These are phyloP conservation scores for Paramecium octaurelia DNA, from an alignment of 73 alveolate species.

Conservation along the genomic window DNA sequence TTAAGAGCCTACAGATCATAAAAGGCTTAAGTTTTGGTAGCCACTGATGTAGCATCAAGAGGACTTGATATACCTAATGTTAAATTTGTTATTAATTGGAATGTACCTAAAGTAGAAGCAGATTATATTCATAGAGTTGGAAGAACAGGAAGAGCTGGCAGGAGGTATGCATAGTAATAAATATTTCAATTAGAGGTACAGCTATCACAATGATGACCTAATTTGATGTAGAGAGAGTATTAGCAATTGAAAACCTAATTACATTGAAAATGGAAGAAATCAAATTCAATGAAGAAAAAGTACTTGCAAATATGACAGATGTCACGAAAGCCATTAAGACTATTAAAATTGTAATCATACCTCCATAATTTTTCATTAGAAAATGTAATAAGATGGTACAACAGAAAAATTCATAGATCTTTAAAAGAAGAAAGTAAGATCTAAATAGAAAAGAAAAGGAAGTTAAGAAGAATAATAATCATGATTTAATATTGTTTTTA, in stretches of 20 bases:
- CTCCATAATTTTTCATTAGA: background rate
- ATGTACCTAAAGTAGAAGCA: slow-evolving; percentile 87
- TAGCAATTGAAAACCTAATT: slow-evolving; percentile 83
- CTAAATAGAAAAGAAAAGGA: slow-evolving; percentile 15
- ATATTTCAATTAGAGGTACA: slow-evolving; percentile 68
- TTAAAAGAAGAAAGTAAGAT: slow-evolving; percentile 32
- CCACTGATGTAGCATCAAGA: slow-evolving; percentile 99
- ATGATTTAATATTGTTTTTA: background rate
- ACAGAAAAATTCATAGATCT: slow-evolving; percentile 35
- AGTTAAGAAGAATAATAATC: background rate
- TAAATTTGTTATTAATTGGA: slow-evolving; percentile 90
- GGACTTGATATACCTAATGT: slow-evolving; percentile 96
- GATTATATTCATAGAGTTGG: slow-evolving; percentile 98
- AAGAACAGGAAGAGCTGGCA: slow-evolving; percentile 98
- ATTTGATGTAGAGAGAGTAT: slow-evolving; percentile 85
- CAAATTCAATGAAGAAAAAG: slow-evolving; percentile 73
- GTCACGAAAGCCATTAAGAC: slow-evolving; percentile 33
- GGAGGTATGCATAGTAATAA: slow-evolving; percentile 54
- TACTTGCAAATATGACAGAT: slow-evolving; percentile 25
- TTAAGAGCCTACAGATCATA: slow-evolving; percentile 84
- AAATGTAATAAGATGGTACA: slow-evolving; percentile 59
- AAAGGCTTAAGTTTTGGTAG: slow-evolving; percentile 84
- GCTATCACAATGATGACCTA: slow-evolving; percentile 92
- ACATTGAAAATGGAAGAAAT: slow-evolving; percentile 80
- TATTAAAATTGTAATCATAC: slow-evolving; percentile 5